Base-by-base conservation (phyloP, 2,329 filamentous ascomycete species). In the Epicoccum nigrum region DNA sequence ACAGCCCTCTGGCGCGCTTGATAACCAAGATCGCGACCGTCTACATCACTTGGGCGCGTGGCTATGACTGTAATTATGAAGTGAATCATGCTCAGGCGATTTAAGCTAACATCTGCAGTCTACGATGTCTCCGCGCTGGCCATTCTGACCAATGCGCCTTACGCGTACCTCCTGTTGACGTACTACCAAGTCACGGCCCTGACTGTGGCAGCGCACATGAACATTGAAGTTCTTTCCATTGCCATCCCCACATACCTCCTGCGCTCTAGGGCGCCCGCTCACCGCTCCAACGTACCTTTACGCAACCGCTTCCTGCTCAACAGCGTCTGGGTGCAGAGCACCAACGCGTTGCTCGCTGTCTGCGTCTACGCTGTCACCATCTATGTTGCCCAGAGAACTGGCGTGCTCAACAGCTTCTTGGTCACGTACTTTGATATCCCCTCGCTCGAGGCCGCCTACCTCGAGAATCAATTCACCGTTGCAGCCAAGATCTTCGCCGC, bases 171-270 rank as follows among this genome's bases (percentile, higher is more conserved):
- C 34, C 79, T 96, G 21, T 80, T 81, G 23, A 85, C 85, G 44
- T 96, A 95, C 77, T 96, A 95, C 81, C 75, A 79, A 28, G 81
- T 95, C 60, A 81, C 83, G 20, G 77, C 83, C 20, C 72, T 77
- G 45, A 87, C 88, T 0, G 80, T 86, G 16, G 65, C 85, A 23
- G 76, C 82, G 31, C 84, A 84, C 28, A 81, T 91, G 42, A 71
- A 76, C 27, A 87, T 93, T 63, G 88, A 92, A 63, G 76, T 89
- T 44, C 63, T 86, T 52, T 84, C 89, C 2, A 84, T 85, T 33
- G 86, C 86, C 33, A 67, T 90, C 21, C 91, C 92, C 1, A 93
- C 95, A 73, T 80, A 83, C 53, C 81, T 94, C 34, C 78, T 96
- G 46, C 88, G 90, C 42, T 81, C 84, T 4, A 77, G 88, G 23